A percentile compares a stretch with the other conserved stretches of the same genome.
Evolutionary conservation across 2,329 filamentous ascomycete genomes (phyloP).

Genomic region (Claviceps humidiphila): DNA sequence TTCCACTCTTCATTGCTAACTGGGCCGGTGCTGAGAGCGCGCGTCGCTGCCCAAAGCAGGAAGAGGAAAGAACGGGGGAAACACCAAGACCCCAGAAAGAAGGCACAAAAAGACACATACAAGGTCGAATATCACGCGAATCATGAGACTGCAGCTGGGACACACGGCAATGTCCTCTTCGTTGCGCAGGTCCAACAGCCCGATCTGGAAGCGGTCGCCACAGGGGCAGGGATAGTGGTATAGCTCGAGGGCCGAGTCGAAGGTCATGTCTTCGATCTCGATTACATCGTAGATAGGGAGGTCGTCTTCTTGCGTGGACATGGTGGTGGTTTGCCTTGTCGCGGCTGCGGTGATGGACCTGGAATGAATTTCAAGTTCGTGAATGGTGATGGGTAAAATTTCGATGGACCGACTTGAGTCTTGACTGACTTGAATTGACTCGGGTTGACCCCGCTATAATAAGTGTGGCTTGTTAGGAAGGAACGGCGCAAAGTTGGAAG

Average conservation of each 20-base stretch:
- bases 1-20: too few relatives aligned
- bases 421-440: neutral
- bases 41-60: neutral
- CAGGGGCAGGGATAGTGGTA: slow-evolving; percentile 97
- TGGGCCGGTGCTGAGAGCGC: too few relatives aligned
- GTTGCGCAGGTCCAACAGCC: slow-evolving; percentile 70
- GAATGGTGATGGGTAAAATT: too few relatives aligned
- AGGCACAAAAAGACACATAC: slow-evolving; percentile 33
- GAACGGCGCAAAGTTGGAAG: neutral
- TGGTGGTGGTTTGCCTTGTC: slow-evolving; percentile 23
- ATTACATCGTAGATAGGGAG: slow-evolving; percentile 89
- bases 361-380: too few relatives aligned
- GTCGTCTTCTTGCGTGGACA: slow-evolving; percentile 35
- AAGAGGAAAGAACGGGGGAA: neutral
- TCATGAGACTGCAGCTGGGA: slow-evolving; percentile 94
- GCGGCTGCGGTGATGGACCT: neutral
- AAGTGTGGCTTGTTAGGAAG: neutral
- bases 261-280: slow-evolving; percentile 98
- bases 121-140: slow-evolving; percentile 80
- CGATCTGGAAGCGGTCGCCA: slow-evolving; percentile 91
- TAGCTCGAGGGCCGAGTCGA: slow-evolving; percentile 65
- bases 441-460: neutral
- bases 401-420: neutral
- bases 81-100: too few relatives aligned
- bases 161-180: slow-evolving; percentile 93